Percentiles rank a stretch among this genome's conserved stretches.
Conservation (phyloP, 768 basidiomycete genomes). For the Trametes cinnabarina region DNA sequence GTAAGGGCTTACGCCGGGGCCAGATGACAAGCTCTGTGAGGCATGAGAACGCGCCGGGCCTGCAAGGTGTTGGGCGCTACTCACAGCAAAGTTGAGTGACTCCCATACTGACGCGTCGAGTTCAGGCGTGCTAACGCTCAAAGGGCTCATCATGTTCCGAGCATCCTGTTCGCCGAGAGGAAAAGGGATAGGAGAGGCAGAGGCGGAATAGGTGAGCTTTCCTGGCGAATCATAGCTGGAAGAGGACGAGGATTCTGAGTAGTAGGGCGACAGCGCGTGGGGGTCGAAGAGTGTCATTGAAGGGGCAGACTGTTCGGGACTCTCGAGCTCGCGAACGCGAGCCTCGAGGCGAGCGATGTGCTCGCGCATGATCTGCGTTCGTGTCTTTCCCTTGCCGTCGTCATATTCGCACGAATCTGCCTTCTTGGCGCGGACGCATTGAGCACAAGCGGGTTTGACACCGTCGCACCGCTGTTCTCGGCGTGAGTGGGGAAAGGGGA, state of each 20-base stretch:
- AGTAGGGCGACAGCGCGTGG: conserved; percentile 38
- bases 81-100: conserved; percentile 23
- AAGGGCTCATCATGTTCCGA: conserved; percentile 12
- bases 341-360: conserved; percentile 72
- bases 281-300: conserved; percentile 73
- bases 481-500: not conserved
- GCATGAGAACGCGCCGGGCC: not conserved
- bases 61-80: no score
- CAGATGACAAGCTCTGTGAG: conserved; percentile 22
- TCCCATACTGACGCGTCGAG: conserved; percentile 26
- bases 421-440: conserved; percentile 78
- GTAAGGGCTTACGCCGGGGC: conserved; percentile 15
- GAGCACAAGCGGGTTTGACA: conserved; percentile 71
- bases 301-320: conserved; percentile 66
- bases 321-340: conserved; percentile 71
- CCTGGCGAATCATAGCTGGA: conserved; percentile 34
- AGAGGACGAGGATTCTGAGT: conserved; percentile 34
- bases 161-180: conserved; percentile 34
- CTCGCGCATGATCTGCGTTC: conserved; percentile 76
- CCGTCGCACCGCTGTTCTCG: conserved; percentile 69
- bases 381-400: conserved; percentile 80
- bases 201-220: conserved; percentile 30
- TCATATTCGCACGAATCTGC: conserved; percentile 75
- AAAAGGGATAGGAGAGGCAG: conserved; percentile 34
- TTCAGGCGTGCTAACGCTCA: conserved; percentile 16